Evolutionary conservation across 2,329 filamentous ascomycete species (phyloP), one percentile per base, ranked within the genome.

Genomic region (Penicillium frequentans): DNA sequence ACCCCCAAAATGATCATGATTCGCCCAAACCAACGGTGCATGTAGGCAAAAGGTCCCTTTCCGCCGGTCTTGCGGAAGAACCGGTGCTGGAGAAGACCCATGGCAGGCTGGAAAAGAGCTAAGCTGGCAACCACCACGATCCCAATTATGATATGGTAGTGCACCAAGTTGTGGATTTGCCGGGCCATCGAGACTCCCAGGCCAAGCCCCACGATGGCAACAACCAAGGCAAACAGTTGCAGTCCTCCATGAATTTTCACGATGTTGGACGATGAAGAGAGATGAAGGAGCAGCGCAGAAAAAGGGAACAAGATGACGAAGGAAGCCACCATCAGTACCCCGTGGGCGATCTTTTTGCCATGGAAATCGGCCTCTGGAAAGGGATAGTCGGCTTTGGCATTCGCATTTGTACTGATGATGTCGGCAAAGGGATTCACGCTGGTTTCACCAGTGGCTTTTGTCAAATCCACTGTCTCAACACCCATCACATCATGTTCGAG

Each of bases 21-120:
- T 5, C 83, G 76, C 19, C 83, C 83, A 26, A 84, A 64, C 83
- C 83, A 86, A 48, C 84, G 73, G 62, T 86, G 83, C 3, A 69
- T n/a, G 58, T 81, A 76, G 0, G 80, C 81, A 67, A 77, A 80
- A 7, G 76, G 59, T 1, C 77, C 80, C 33, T 80, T 79, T 14
- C 67, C 68, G 8, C 74, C 73, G 14, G 76, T 74, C 60, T 77
- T 79, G 52, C 79, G 78, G 73, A 79, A 85, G 42, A 79, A 64
- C 3, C 70, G 57, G 62, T 86, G 83, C 59, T 86, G 83, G 2
- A 83, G 57, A 16, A 77, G 65, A 4, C 83, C 83, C 33, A 83
- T 71, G 2, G 79, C 66, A 0, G 83, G 83, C 59, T 84, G 81
- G 61, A 87, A 81, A 11, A 86, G 73, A 3, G 89, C 76, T 1